phyloP scores from a whole-genome alignment of 2,329 filamentous ascomycete species.

The Aspergillus sclerotialis region DNA sequence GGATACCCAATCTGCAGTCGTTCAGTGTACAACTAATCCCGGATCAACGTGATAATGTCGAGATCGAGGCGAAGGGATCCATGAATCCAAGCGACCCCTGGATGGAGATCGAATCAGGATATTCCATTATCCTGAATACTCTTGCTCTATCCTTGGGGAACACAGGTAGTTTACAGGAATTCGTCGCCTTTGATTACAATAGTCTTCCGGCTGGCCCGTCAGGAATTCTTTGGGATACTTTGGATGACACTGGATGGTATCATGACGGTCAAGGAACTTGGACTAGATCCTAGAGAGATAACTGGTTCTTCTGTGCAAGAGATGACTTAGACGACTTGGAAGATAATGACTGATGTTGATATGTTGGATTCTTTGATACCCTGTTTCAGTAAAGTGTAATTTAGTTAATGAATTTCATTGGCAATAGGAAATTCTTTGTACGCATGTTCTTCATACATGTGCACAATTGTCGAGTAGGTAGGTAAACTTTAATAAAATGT shows the following conservation, averaged over 20 bases:
- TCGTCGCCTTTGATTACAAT: constrained; percentile 25
- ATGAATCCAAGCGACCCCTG: constrained; percentile 41
- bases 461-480: no score
- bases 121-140: constrained; percentile 39
- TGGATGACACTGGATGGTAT: constrained; percentile 19
- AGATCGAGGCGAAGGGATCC: constrained; percentile 32
- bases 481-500: no score
- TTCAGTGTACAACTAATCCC: constrained; percentile 51
- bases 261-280: constrained; percentile 26
- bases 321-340: no score
- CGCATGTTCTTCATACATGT: no score
- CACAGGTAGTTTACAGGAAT: constrained; percentile 15
- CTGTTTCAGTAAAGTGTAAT: no score
- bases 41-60: constrained; percentile 26
- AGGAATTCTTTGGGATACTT: constrained; percentile 14
- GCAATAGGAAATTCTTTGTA: no score
- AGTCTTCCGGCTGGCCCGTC: constrained; percentile 21
- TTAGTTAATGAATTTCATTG: no score
- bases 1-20: constrained; percentile 46
- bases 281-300: constrained; percentile 9
- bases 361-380: no score
- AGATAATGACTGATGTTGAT: no score
- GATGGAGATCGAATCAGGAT: constrained; percentile 49
- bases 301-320: no score
- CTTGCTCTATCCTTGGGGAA: constrained; percentile 21